Conservation (phyloP, 441 rosid species). For the Erysimum pusillum region DNA sequence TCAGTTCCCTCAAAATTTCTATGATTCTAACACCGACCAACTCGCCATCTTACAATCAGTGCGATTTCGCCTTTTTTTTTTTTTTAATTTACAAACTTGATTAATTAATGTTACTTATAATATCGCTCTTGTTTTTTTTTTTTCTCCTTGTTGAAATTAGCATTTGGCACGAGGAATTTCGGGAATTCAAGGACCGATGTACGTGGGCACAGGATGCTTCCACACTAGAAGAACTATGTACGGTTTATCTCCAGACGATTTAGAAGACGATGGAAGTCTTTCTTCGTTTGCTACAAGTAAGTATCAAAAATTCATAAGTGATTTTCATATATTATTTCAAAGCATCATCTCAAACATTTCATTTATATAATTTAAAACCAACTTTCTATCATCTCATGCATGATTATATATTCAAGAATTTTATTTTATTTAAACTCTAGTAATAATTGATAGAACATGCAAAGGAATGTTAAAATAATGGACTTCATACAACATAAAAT, state of each 20-base stretch:
- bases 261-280: slow-evolving; percentile 22
- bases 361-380: not conserved
- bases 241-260: slow-evolving; percentile 41
- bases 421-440: too few species aligned
- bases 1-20: slow-evolving; percentile 30
- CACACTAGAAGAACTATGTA: slow-evolving; percentile 64
- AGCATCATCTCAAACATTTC: not conserved
- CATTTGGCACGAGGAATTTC: slow-evolving; percentile 50
- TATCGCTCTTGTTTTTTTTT: not conserved
- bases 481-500: not conserved
- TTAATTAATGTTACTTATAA: not conserved
- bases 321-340: not conserved
- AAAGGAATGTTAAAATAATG: too few species aligned
- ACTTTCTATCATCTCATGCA: not conserved
- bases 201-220: slow-evolving; percentile 63
- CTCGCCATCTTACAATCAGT: slow-evolving; percentile 3
- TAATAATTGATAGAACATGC: too few species aligned
- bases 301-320: not conserved
- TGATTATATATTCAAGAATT: not conserved
- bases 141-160: not conserved
- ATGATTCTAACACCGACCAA: not conserved
- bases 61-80: not conserved
- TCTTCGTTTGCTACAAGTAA: slow-evolving; percentile 17
- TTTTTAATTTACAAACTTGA: not conserved
- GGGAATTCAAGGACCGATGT: slow-evolving; percentile 65